A percentile compares a stretch with the other conserved stretches of the same genome.
Evolutionary conservation across 2,329 filamentous ascomycete genomes (phyloP).

Genomic region (Fusarium sp.): DNA sequence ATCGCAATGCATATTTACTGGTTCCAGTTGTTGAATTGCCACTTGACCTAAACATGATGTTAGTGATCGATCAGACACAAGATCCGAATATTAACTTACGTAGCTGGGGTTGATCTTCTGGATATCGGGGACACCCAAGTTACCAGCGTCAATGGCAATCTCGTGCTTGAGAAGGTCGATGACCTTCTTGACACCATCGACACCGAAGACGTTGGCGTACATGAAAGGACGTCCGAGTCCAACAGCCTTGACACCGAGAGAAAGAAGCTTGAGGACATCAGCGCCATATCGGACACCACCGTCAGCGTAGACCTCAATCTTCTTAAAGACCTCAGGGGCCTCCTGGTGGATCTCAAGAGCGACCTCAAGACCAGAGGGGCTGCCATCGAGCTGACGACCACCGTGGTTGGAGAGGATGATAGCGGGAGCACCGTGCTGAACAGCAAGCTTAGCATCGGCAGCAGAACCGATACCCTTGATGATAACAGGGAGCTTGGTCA

Average conservation of each 20-base stretch:
- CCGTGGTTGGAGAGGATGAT: constrained; percentile 58
- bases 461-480: constrained; percentile 54
- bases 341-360: constrained; percentile 53
- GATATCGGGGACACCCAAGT: constrained; percentile 54
- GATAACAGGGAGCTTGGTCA: constrained; percentile 53
- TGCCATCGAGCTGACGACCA: constrained; percentile 54
- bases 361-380: constrained; percentile 52
- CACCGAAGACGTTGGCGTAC: constrained; percentile 63
- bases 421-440: constrained; percentile 46
- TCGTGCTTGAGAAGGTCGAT: constrained; percentile 61
- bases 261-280: constrained; percentile 56
- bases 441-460: constrained; percentile 50
- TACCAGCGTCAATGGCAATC: constrained; percentile 56
- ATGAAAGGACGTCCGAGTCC: constrained; percentile 62
- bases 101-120: constrained; percentile 48
- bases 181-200: constrained; percentile 58
- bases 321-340: constrained; percentile 52
- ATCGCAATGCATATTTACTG: constrained; percentile 22
- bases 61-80: not conserved
- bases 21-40: constrained; percentile 42
- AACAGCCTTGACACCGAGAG: constrained; percentile 56
- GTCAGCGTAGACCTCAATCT: constrained; percentile 54
- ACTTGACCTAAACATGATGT: constrained; percentile 32
- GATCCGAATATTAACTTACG: constrained; percentile 13
- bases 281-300: constrained; percentile 57